These are phyloP conservation scores for Blumeria graminis DNA, from an alignment of 2,329 filamentous ascomycete species.

Conservation along the genomic window DNA sequence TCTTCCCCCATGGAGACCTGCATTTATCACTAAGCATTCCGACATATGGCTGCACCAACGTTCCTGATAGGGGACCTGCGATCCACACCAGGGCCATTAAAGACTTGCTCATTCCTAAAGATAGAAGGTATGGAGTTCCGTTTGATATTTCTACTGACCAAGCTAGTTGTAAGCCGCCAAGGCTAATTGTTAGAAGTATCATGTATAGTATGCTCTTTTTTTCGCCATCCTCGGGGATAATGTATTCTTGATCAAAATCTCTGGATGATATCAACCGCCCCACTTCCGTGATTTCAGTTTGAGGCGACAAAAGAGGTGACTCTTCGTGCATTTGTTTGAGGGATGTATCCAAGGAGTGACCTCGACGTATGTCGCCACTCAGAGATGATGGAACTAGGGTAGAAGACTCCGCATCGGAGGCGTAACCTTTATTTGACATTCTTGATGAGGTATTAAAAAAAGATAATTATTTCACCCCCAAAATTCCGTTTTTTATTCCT, in stretches of 20 bases:
- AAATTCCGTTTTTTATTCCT: too few species aligned
- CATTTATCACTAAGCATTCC: slow-evolving; percentile 64
- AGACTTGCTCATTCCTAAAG: slow-evolving; percentile 60
- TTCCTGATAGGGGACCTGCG: slow-evolving; percentile 54
- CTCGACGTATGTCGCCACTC: background rate
- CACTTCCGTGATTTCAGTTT: too few species aligned
- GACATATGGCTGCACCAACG: slow-evolving; percentile 59
- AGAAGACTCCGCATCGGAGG: too few species aligned
- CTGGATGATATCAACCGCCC: too few species aligned
- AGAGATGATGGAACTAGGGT: too few species aligned
- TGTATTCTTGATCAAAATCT: too few species aligned
- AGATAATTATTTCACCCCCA: too few species aligned
- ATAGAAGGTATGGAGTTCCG: slow-evolving; percentile 64
- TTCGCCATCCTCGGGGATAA: slow-evolving; percentile 12
- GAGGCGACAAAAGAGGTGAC: background rate
- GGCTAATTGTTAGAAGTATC: slow-evolving; percentile 61
- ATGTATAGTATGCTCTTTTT: slow-evolving; percentile 73
- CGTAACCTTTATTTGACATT: too few species aligned
- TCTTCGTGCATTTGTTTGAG: background rate
- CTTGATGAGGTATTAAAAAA: too few species aligned
- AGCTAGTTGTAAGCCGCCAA: slow-evolving; percentile 76
- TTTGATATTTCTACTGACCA: slow-evolving; percentile 92
- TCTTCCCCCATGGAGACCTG: slow-evolving; percentile 47
- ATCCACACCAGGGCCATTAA: slow-evolving; percentile 70
- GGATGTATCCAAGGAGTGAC: background rate